These are phyloP conservation scores for Beauveria bassiana DNA, from an alignment of 2,329 filamentous ascomycete genomes.

Conservation along the genomic window DNA sequence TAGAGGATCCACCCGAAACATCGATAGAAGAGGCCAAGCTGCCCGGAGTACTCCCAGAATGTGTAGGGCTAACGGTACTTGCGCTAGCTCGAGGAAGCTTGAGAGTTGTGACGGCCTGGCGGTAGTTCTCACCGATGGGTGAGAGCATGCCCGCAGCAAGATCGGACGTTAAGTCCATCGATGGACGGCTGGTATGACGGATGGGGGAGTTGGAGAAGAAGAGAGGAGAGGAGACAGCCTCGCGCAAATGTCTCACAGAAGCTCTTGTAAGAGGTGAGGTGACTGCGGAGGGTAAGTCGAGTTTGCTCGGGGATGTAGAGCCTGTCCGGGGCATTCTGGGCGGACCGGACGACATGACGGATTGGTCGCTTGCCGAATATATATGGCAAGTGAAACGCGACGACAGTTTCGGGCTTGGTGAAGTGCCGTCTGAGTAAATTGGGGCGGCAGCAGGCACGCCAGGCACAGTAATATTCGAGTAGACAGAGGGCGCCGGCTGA, in stretches of 20 bases:
- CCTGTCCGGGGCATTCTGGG: slow-evolving; percentile 42
- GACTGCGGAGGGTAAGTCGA: slow-evolving; percentile 32
- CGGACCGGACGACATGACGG: slow-evolving; percentile 27
- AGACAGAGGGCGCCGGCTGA: not conserved
- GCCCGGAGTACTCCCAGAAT: slow-evolving; percentile 43
- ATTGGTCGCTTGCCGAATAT: slow-evolving; percentile 20
- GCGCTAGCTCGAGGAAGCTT: slow-evolving; percentile 48
- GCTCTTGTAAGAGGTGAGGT: slow-evolving; percentile 15
- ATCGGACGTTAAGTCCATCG: slow-evolving; percentile 32
- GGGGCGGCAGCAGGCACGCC: not conserved
- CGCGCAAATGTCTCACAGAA: slow-evolving; percentile 21
- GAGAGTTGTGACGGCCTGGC: slow-evolving; percentile 42
- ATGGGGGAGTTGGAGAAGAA: slow-evolving; percentile 42
- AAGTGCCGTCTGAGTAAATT: not conserved
- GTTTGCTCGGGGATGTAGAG: slow-evolving; percentile 35
- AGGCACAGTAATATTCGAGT: not conserved
- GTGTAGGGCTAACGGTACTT: slow-evolving; percentile 37
- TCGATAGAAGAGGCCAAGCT: slow-evolving; percentile 48
- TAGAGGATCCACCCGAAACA: slow-evolving; percentile 35
- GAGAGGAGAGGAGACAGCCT: slow-evolving; percentile 40
- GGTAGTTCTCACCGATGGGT: slow-evolving; percentile 34
- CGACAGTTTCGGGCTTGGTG: not conserved
- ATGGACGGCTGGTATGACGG: slow-evolving; percentile 29
- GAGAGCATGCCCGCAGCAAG: slow-evolving; percentile 39
- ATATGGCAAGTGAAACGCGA: not conserved